Base-by-base conservation (phyloP, 2,329 filamentous ascomycete genomes). In the Colletotrichum sp. region DNA sequence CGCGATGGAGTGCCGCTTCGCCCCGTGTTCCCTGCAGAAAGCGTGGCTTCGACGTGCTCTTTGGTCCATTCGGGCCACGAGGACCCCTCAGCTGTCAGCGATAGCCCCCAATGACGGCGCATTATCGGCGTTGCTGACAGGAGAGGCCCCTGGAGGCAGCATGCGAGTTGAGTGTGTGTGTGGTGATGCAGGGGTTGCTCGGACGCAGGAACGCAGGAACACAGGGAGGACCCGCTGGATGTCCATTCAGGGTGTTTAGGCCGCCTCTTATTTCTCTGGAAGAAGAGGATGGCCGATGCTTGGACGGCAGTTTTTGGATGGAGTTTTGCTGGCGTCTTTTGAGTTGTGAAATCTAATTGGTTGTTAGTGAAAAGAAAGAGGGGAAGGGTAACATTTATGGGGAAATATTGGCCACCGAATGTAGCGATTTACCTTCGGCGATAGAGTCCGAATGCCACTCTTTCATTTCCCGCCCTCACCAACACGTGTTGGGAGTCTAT, bases 161-260 rank as follows among this genome's bases (percentile, higher is more conserved):
- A 73, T 75, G 26, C 36, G 7, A 21, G 36, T 34, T 52, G 38
- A 43, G 38, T 48, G 43, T 48, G 43, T n/a, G 18, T 21, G 43
- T 52, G 43, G 43, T 52, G 43, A 21, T 13, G 43, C 43, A 52
- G n/a, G 67, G 69, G 73, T 26, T 18, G 3, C 14, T 52, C 58
- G 18, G 58, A 63, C n/a, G 24, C 21, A 13, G 26, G 61, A 52
- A 63, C n/a, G 24, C 21, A 13, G 26, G 61, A 52, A 21, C 34
- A 36, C 26, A 55, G 14, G 28, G 32, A n/a, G 21, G 69, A 63
- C 64, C 73, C 69, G 69, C 56, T 7, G n/a, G n/a, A 38, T 56
- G 43, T 28, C 73, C 63, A 28, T 58, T 73, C 69, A 16, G 9
- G 69, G 73, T 72, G 73, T 63, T 75, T 72, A 30, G 69, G 69